Base-by-base conservation (phyloP, 495 filamentous ascomycete species). In the Tuber umbilicatum region DNA sequence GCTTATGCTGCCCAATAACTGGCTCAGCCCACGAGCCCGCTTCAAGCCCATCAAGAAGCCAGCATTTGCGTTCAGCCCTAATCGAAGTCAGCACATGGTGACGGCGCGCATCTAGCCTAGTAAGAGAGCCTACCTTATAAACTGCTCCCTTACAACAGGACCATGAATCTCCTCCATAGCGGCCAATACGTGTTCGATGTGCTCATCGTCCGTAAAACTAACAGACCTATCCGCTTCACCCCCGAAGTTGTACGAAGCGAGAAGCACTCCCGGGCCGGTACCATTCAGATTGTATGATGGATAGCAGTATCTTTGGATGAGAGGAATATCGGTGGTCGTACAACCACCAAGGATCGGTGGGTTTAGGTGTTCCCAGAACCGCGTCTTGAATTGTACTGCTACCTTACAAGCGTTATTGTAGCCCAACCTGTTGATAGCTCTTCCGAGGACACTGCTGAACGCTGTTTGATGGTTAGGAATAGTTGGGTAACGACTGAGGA, bases 361-460 rank as follows among this genome's bases (percentile, higher is more conserved):
- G 21, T 83, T 78, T 73, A 86, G 84, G 64, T 91, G 86, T 75
- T 91, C 90, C 90, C 90, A 92, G 86, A 92, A 92, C 5, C 90
- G 86, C 0, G 87, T 86, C 73, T 84, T 81, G 82, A 89, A 92
- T 64, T 89, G 88, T 5, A 92, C 85, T 0, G 90, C 86, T 31
- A 75, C 84, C 73, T 92, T 92, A 85, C 90, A 92, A 23, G 88
- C 86, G 0, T 85, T 83, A 1, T 76, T 74, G 82, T 91, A 91
- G 35, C 86, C 86, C 75, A 91, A 78, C 16, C 86, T 85, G n/a
- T 81, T 79, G 79, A 92, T 91, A 2, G 90, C 90, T 41, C 88
- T 87, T 74, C 83, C 81, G 43, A 91, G 83, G 6, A 87, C 81
- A 4, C 85, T 85, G 1, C 85, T 85, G 74, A 87, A 88, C 5